Conservation (phyloP, 768 basidiomycete species). For the Trametes gibbosa region DNA sequence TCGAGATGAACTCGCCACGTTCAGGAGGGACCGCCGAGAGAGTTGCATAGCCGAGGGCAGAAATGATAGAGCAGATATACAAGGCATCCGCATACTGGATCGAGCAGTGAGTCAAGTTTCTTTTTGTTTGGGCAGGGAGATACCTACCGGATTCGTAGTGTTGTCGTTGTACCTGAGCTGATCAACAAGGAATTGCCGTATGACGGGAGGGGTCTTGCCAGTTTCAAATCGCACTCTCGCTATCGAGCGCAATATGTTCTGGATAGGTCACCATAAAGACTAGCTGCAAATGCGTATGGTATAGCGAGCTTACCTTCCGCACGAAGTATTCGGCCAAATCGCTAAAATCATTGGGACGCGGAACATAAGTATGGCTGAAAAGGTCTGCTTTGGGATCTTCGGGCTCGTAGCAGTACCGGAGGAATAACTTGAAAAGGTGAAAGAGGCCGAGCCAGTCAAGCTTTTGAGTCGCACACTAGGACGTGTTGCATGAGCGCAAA, state of each 20-base stretch:
- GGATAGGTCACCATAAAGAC: background rate
- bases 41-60: slow-evolving; percentile 75
- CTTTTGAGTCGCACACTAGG: slow-evolving; percentile 77
- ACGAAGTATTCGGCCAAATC: slow-evolving; percentile 93
- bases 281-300: background rate
- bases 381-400: slow-evolving; percentile 79
- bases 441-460: slow-evolving; percentile 91
- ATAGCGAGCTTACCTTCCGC: slow-evolving; percentile 62
- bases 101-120: background rate
- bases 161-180: slow-evolving; percentile 96
- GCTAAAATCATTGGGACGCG: slow-evolving; percentile 91
- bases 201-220: slow-evolving; percentile 81
- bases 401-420: slow-evolving; percentile 87
- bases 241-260: slow-evolving; percentile 81
- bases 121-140: background rate
- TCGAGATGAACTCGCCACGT: slow-evolving; percentile 70
- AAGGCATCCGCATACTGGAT: slow-evolving; percentile 86
- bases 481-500: background rate
- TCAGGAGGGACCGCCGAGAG: slow-evolving; percentile 78
- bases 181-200: slow-evolving; percentile 86
- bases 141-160: slow-evolving; percentile 77
- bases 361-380: slow-evolving; percentile 87
- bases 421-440: slow-evolving; percentile 92
- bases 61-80: slow-evolving; percentile 85
- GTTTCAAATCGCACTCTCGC: slow-evolving; percentile 85